Evolutionary conservation across 345 rosid species (phyloP).

Genomic region (Syzygium aqueum): DNA sequence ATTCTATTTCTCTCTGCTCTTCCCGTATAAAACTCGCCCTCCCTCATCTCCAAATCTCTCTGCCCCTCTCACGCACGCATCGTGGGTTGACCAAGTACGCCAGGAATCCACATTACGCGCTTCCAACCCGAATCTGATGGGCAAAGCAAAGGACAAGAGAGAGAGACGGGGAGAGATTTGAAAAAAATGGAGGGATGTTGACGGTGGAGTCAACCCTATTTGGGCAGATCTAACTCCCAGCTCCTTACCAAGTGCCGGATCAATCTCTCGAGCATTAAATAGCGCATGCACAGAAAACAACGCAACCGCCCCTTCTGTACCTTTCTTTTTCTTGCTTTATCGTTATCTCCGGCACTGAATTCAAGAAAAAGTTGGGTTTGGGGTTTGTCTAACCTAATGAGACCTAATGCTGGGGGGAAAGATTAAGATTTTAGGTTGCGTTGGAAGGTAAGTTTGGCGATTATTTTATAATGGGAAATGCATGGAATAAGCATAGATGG

Average conservation of each 20-base stretch:
- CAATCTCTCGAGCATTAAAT: not conserved
- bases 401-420: not conserved
- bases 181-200: not conserved
- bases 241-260: not conserved
- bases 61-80: not conserved
- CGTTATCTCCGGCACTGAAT: not conserved
- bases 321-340: not conserved
- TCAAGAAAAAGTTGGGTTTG: not conserved
- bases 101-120: not conserved
- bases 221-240: not conserved
- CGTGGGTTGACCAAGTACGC: not conserved
- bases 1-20: not conserved
- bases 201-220: not conserved
- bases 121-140: not conserved
- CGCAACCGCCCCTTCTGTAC: not conserved
- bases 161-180: not conserved
- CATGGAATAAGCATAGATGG: not conserved
- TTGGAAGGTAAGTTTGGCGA: not conserved
- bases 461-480: not conserved
- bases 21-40: not conserved
- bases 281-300: not conserved
- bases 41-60: not conserved
- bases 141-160: not conserved
- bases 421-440: not conserved
- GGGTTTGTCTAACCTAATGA: not conserved